Percentiles rank a stretch among this genome's conserved stretches.
These are phyloP conservation scores for Dryas integrifolia DNA, from an alignment of 331 rosid species.

Conservation along the genomic window DNA sequence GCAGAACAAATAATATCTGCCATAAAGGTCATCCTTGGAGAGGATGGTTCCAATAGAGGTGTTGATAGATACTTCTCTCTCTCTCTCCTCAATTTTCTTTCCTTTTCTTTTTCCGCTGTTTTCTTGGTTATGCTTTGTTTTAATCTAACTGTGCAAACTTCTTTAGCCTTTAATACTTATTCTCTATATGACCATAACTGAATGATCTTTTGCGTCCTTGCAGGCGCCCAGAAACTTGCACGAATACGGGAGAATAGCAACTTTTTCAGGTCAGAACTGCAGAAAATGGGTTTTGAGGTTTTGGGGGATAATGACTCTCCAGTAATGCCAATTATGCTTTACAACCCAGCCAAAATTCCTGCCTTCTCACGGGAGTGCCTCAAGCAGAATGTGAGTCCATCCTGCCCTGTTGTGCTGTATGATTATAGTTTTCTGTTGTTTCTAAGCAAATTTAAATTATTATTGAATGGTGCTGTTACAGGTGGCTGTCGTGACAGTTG, in stretches of 20 bases:
- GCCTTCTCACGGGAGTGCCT: conserved; percentile 72
- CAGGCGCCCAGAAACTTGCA: conserved; percentile 85
- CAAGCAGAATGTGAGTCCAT: conserved; percentile 49
- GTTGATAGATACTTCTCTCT: neutral
- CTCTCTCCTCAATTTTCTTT: neutral
- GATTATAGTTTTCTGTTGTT: neutral
- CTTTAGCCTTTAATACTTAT: neutral
- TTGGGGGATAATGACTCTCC: conserved; percentile 84
- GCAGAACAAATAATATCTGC: conserved; percentile 62
- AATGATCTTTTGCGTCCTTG: conserved; percentile 36
- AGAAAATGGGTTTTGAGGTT: conserved; percentile 92
- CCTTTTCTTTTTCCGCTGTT: neutral
- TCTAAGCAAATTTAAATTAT: neutral
- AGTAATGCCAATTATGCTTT: conserved; percentile 69
- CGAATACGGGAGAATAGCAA: conserved; percentile 84
- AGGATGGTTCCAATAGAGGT: conserved; percentile 90
- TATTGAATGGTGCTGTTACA: conserved; percentile 22
- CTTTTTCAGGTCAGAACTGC: conserved; percentile 86
- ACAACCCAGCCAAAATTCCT: conserved; percentile 68
- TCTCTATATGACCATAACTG: conserved; percentile 4
- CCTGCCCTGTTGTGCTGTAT: neutral
- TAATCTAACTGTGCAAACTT: neutral
- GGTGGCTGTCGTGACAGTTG: conserved; percentile 80
- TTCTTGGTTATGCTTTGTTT: conserved; percentile 9
- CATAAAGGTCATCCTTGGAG: conserved; percentile 74